These are phyloP conservation scores for Entrophospora sp. DNA, from an alignment of 192 early-diverging fungal genomes.

Conservation along the genomic window DNA sequence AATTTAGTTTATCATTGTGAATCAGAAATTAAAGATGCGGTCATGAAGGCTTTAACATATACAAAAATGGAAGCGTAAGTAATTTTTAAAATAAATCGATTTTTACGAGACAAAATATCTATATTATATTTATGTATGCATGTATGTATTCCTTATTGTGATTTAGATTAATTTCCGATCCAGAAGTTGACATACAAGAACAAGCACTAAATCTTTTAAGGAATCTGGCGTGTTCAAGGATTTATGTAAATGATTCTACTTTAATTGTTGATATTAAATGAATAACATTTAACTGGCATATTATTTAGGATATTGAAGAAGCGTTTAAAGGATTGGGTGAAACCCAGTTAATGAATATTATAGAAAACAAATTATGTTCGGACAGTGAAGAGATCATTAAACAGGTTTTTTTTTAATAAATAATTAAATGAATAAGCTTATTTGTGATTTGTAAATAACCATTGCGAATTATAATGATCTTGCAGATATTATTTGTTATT, in stretches of 20 bases:
- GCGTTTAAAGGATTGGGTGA: slow-evolving; percentile 65
- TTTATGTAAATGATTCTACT: slow-evolving; percentile 18
- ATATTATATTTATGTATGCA: background rate
- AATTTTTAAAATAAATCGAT: too few species aligned
- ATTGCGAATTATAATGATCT: background rate
- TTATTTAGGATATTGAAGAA: slow-evolving; percentile 52
- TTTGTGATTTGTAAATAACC: background rate
- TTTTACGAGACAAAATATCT: background rate
- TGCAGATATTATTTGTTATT: slow-evolving; percentile 55
- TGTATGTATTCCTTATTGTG: background rate
- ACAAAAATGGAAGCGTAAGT: slow-evolving; percentile 34
- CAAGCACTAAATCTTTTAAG: slow-evolving; percentile 67
- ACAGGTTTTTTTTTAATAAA: slow-evolving; percentile 19
- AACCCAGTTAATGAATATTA: slow-evolving; percentile 41
- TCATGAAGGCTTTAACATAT: slow-evolving; percentile 62
- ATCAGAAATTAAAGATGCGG: slow-evolving; percentile 51
- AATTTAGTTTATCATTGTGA: slow-evolving; percentile 68
- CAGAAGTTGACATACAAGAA: slow-evolving; percentile 55
- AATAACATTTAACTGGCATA: background rate
- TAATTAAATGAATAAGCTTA: slow-evolving; percentile 11
- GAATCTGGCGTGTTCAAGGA: slow-evolving; percentile 56
- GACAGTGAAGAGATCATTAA: slow-evolving; percentile 23
- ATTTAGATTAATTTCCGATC: slow-evolving; percentile 50
- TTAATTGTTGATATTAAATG: background rate
- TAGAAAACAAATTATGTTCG: slow-evolving; percentile 55